phyloP scores from a whole-genome alignment of 1,284 basidiomycete species.

The Chondrostereum purpureum region DNA sequence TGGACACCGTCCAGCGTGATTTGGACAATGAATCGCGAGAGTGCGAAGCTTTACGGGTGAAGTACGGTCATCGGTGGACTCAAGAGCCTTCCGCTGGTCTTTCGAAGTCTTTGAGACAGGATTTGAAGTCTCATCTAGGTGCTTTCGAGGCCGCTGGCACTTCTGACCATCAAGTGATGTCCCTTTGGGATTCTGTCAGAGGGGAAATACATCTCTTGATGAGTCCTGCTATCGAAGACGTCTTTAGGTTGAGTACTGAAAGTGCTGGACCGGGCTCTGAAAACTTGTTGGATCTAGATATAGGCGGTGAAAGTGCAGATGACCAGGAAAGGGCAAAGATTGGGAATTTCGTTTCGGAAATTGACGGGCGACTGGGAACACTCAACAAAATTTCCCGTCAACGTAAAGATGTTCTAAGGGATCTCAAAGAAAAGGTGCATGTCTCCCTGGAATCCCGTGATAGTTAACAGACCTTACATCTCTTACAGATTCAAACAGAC shows the following conservation, averaged over 20 bases:
- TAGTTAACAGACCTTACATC: slow-evolving; percentile 1
- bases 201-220: slow-evolving; percentile 66
- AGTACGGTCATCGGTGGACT: slow-evolving; percentile 84
- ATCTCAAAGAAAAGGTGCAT: slow-evolving; percentile 90
- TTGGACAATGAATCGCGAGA: slow-evolving; percentile 76
- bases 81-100: slow-evolving; percentile 80
- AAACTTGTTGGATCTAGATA: slow-evolving; percentile 65
- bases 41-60: slow-evolving; percentile 80
- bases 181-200: slow-evolving; percentile 71
- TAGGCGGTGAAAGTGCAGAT: slow-evolving; percentile 56
- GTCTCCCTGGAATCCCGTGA: slow-evolving; percentile 3
- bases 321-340: slow-evolving; percentile 66
- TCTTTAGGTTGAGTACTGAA: slow-evolving; percentile 62
- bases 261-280: slow-evolving; percentile 36
- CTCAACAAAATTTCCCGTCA: slow-evolving; percentile 82
- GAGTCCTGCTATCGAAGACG: slow-evolving; percentile 59
- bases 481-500: slow-evolving; percentile 79
- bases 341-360: slow-evolving; percentile 62
- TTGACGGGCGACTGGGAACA: slow-evolving; percentile 71
- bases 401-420: slow-evolving; percentile 81
- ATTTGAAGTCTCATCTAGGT: slow-evolving; percentile 73
- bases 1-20: slow-evolving; percentile 55
- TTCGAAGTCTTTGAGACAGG: slow-evolving; percentile 70
- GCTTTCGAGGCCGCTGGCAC: slow-evolving; percentile 73
- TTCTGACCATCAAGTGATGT: slow-evolving; percentile 74